Conservation (phyloP, 768 basidiomycete genomes). For the Leccinum obscurum region DNA sequence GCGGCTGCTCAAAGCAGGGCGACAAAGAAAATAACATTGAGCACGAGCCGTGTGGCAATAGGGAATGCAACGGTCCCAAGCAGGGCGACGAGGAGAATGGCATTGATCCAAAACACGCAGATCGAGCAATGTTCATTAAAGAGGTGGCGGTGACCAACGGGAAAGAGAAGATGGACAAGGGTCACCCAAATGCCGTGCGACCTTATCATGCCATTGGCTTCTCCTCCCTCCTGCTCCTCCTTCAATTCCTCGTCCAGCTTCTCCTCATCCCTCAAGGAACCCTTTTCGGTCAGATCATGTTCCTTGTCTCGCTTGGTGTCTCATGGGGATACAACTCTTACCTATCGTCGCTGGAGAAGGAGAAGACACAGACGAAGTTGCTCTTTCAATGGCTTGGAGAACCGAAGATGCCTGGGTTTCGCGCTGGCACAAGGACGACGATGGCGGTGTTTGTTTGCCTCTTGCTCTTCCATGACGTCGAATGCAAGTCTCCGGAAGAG, state of each 20-base stretch:
- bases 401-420: constrained; percentile 15
- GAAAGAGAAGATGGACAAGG: not conserved
- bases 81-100: not conserved
- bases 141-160: not conserved
- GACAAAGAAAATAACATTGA: not conserved
- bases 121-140: not conserved
- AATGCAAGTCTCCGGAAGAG: not conserved
- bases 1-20: not conserved
- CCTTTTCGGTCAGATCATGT: constrained; percentile 39
- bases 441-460: constrained; percentile 27
- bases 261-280: constrained; percentile 34
- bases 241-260: constrained; percentile 36
- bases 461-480: constrained; percentile 19
- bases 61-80: not conserved
- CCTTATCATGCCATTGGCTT: constrained; percentile 24
- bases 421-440: constrained; percentile 21
- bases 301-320: constrained; percentile 28
- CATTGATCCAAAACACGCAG: not conserved
- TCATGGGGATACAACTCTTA: constrained; percentile 38
- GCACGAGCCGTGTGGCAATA: not conserved
- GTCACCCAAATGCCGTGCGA: not conserved
- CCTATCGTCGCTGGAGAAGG: constrained; percentile 37
- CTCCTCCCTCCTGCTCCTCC: constrained; percentile 28
- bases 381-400: constrained; percentile 16
- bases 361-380: constrained; percentile 22